These are phyloP conservation scores for Trichosporon ovoides DNA, from an alignment of 1,284 basidiomycete species.

Conservation along the genomic window DNA sequence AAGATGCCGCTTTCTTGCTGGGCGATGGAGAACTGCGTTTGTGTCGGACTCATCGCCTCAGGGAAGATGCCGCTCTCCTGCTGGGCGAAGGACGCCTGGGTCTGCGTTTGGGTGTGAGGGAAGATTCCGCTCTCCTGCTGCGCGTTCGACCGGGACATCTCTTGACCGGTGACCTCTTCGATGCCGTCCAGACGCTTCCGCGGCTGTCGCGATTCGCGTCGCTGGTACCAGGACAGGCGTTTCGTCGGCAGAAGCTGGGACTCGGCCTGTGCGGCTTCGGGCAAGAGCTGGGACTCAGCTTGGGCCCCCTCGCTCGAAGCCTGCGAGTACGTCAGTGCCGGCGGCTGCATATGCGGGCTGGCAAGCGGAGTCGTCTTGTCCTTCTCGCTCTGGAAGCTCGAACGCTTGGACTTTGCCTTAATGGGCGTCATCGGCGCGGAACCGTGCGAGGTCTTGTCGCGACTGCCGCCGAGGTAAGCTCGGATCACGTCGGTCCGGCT, in stretches of 20 bases:
- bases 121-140: neutral
- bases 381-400: neutral
- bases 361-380: neutral
- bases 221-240: neutral
- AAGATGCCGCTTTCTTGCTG: neutral
- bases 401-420: neutral
- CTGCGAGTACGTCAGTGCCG: neutral
- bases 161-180: neutral
- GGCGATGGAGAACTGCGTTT: neutral
- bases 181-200: neutral
- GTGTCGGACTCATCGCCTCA: neutral
- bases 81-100: neutral
- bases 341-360: neutral
- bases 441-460: neutral
- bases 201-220: neutral
- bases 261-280: neutral
- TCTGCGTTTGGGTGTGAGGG: neutral
- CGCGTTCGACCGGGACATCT: neutral
- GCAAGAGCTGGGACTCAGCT: neutral
- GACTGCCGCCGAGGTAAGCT: neutral
- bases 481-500: neutral
- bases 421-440: neutral
- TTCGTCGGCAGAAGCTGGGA: neutral
- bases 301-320: neutral
- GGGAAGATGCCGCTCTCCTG: neutral